Evolutionary conservation across 2,329 filamentous ascomycete species (phyloP), one percentile per base, ranked within the genome.

Genomic region (Lizonia empirigonia): DNA sequence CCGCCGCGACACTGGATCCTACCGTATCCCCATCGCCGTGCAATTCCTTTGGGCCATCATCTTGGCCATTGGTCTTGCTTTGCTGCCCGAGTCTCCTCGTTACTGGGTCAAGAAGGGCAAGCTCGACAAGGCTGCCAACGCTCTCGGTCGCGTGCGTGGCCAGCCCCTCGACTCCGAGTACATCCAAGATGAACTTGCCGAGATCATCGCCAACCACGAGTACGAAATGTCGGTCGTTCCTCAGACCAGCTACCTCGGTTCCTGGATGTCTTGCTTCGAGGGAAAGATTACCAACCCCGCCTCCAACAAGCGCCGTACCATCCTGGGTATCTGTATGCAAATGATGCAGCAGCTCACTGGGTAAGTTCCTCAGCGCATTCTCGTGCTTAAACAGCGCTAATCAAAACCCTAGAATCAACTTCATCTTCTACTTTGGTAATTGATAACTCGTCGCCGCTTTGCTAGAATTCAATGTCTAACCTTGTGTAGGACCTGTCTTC

Each of bases 171-270:
- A 89, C 52, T 92, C 88, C 15, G 85, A 90, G 63, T 91, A 85
- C 75, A 87, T 96, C 74, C 85, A 90, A 77, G 78, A 84, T 56
- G 91, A 96, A 76, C 82, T 95, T 40, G 84, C 88, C 48, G 91
- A 96, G 78, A 93, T 96, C 63, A 83, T 95, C 56, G 91, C 91
- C 80, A 96, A 96, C 82, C 85, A 95, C 76, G 90, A 91, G 77
- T 94, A 94, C 71, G 91, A 96, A 80, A 70, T 87, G 63, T 70
- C 83, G 42, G 78, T 89, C 59, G 46, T 70, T 49, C 68, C 65
- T 15, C 60, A 69, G 53, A 67, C 63, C 45, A 67, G 63, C 63
- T 73, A 71, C 56, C 47, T 72, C 32, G 68, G 66, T 8, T 83
- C 81, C 67, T 95, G 91, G 91, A 73, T 74, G 56, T 80, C 82